These are phyloP conservation scores for Termitomyces sp. DNA, from an alignment of 768 basidiomycete genomes.

Conservation along the genomic window DNA sequence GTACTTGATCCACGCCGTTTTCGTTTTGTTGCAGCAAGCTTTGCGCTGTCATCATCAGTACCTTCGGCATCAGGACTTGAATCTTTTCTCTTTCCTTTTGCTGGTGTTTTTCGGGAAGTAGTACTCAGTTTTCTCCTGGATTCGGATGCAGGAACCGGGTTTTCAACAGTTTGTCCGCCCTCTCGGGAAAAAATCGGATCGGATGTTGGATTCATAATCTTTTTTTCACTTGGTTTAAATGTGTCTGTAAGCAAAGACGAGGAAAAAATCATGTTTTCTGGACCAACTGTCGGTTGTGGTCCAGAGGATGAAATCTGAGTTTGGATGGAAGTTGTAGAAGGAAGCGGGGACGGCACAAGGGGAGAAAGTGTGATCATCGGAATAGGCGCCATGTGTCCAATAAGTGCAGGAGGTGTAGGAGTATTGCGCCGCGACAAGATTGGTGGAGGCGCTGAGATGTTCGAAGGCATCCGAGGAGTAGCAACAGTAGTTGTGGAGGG, in stretches of 20 bases:
- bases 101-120: not conserved
- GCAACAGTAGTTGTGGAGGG: not conserved
- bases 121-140: slow-evolving; percentile 1
- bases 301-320: not conserved
- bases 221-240: not conserved
- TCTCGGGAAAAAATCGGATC: not conserved
- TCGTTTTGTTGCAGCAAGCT: slow-evolving; percentile 6
- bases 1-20: slow-evolving; percentile 22
- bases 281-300: not conserved
- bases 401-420: slow-evolving; percentile 11
- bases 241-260: not conserved
- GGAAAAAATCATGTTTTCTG: slow-evolving; percentile 6
- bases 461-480: not conserved
- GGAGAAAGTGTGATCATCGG: slow-evolving; percentile 1
- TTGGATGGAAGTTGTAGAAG: not conserved
- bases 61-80: slow-evolving; percentile 11
- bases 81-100: slow-evolving; percentile 16
- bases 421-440: slow-evolving; percentile 6
- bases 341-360: not conserved
- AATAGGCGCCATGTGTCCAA: slow-evolving; percentile 1
- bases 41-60: slow-evolving; percentile 11
- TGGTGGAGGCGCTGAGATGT: not conserved
- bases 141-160: not conserved
- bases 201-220: not conserved
- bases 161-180: not conserved